Base-by-base conservation (phyloP, 2,329 filamentous ascomycete species). In the Apiospora aurea region DNA sequence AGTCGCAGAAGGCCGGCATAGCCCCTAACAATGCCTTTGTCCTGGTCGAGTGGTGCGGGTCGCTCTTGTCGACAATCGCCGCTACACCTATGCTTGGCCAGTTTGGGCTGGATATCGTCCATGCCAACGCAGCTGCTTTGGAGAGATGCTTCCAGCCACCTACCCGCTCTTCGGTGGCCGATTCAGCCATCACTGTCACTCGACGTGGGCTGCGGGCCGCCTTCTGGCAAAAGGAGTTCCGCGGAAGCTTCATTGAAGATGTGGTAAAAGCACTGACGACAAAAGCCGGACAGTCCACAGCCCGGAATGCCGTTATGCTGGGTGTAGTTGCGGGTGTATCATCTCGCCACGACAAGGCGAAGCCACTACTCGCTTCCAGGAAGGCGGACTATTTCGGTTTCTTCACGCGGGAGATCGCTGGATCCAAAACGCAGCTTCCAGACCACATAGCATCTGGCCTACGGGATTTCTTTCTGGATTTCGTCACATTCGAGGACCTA, bases 251-350 rank as follows among this genome's bases (percentile, higher is more conserved):
- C 4, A 84, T 97, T 41, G 83, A 84, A 69, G 86, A 90, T 72
- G 87, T 91, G 34, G 87, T 98, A 41, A 83, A 87, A 71, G 84
- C 87, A 53, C 88, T 98, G 66, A 90, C 94, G 2, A 83, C 89
- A 44, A 97, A 97, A 81, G 85, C 87, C 26, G 75, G 88, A 1
- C 85, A 91, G 64, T 85, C 93, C 1, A 87, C 88, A 4, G 87
- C 92, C 70, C 93, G 88, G 77, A 92, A 97, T 84, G 90, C 94
- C 16, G 85, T 93, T 13, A 88, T 97, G 73, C 87, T 99, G 1
- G 96, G 96, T 24, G 90, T 97, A 69, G 89, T 99, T 75, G 94
- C 95, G 64, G 96, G 95, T 7, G 95, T 98, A 11, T 94, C 92
- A 79, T 90, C 92, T 53, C 92, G 95, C 70, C 88, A 95, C 70